Conservation (phyloP, 1,284 basidiomycete genomes). For the Microbotryum scabiosae region DNA sequence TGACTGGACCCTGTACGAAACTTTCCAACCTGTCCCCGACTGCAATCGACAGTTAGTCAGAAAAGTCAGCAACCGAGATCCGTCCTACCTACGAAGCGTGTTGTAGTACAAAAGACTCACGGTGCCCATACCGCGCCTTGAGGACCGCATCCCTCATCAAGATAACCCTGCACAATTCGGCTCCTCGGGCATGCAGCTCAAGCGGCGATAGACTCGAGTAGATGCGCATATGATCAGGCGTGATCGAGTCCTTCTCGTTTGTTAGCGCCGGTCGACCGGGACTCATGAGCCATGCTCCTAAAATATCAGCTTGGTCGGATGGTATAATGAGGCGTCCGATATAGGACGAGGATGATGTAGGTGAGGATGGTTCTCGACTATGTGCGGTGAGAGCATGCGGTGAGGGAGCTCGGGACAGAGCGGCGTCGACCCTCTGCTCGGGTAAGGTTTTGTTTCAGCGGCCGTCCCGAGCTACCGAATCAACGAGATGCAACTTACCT, state of each 20-base stretch:
- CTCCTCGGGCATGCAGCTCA: slow-evolving; percentile 23
- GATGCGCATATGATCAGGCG: slow-evolving; percentile 26
- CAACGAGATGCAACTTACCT: slow-evolving; percentile 1
- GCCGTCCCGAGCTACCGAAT: too few relatives aligned
- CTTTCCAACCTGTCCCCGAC: slow-evolving; percentile 15
- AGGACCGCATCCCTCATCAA: slow-evolving; percentile 9
- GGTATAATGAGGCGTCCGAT: slow-evolving; percentile 17
- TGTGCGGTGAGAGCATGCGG: slow-evolving; percentile 10
- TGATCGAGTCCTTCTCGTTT: slow-evolving; percentile 14
- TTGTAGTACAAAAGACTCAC: neutral
- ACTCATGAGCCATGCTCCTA: slow-evolving; percentile 13
- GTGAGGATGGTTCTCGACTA: slow-evolving; percentile 6
- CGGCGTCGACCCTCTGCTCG: slow-evolving; percentile 17
- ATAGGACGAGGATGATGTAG: slow-evolving; percentile 1
- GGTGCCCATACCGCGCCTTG: slow-evolving; percentile 6
- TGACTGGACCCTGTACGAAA: slow-evolving; percentile 12
- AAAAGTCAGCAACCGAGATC: neutral
- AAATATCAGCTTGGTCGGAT: slow-evolving; percentile 14
- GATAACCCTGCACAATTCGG: slow-evolving; percentile 21
- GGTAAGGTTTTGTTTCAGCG: neutral
- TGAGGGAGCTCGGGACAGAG: slow-evolving; percentile 6
- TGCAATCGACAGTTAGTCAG: neutral
- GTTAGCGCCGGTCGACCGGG: slow-evolving; percentile 7
- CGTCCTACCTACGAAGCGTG: too few relatives aligned
- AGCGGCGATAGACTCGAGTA: slow-evolving; percentile 24